A percentile compares a stretch with the other conserved stretches of the same genome.
phyloP scores from a whole-genome alignment of 768 basidiomycete genomes.

The Russula abietina region DNA sequence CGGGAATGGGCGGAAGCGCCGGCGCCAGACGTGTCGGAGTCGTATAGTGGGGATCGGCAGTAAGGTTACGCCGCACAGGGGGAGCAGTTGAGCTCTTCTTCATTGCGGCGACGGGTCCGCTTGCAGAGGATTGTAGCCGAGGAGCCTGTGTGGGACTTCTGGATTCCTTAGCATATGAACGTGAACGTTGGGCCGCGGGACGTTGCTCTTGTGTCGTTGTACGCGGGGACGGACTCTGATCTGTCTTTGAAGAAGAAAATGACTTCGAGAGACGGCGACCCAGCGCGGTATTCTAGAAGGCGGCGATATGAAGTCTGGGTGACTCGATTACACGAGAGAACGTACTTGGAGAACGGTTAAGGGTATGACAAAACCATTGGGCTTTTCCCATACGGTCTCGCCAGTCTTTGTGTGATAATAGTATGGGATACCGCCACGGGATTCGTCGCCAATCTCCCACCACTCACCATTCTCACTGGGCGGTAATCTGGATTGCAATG shows the following conservation, averaged over 20 bases:
- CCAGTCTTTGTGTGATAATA: conserved; percentile 92
- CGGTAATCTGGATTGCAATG: conserved; percentile 51
- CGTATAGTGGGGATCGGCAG: conserved; percentile 22
- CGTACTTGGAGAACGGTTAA: conserved; percentile 78
- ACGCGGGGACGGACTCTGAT: conserved; percentile 20
- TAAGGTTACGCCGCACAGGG: conserved; percentile 21
- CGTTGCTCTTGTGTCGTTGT: conserved; percentile 3
- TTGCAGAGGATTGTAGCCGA: conserved; percentile 17
- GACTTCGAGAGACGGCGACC: conserved; percentile 57
- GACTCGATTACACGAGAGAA: background rate
- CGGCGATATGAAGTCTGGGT: conserved; percentile 16
- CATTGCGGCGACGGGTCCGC: background rate
- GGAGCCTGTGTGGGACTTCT: background rate
- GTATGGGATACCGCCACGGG: conserved; percentile 77
- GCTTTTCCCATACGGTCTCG: conserved; percentile 91
- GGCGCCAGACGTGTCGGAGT: conserved; percentile 22
- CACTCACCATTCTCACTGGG: conserved; percentile 83
- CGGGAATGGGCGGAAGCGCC: conserved; percentile 33
- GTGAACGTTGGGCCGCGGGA: conserved; percentile 6
- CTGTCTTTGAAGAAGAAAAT: conserved; percentile 25
- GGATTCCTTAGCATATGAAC: conserved; percentile 13
- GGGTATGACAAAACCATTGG: conserved; percentile 84
- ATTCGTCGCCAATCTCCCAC: conserved; percentile 91
- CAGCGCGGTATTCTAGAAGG: conserved; percentile 58
- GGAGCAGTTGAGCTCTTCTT: conserved; percentile 15